Percentiles rank a stretch among this genome's conserved stretches.
Evolutionary conservation across 306 rosid species (phyloP).

Genomic region (Corylus americana): DNA sequence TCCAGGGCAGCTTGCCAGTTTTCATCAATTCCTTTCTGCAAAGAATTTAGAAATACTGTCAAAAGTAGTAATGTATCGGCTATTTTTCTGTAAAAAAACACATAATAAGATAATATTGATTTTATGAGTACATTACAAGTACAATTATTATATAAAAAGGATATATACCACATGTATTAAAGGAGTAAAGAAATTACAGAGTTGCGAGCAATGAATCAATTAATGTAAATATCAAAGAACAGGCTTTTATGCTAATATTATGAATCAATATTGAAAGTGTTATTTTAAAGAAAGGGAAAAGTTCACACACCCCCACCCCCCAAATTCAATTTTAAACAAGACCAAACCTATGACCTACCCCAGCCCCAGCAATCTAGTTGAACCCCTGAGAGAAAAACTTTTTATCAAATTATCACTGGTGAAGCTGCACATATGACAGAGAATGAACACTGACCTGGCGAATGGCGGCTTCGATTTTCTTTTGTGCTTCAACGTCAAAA

Average conservation of each 20-base stretch:
- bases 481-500: slow-evolving; percentile 96
- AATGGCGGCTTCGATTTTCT: slow-evolving; percentile 96
- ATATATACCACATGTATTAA: background rate
- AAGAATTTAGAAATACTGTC: slow-evolving; percentile 15
- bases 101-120: background rate
- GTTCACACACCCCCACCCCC: background rate
- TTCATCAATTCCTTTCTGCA: slow-evolving; percentile 97
- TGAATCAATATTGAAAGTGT: background rate
- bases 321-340: background rate
- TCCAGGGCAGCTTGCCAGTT: slow-evolving; percentile 99
- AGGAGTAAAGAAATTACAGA: background rate
- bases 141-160: background rate
- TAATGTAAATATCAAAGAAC: background rate
- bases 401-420: background rate
- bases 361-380: background rate
- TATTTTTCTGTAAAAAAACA: background rate
- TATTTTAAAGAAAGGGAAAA: background rate
- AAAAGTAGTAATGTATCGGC: slow-evolving; percentile 8
- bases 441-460: slow-evolving; percentile 63
- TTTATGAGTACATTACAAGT: background rate
- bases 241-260: background rate
- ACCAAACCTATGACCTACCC: background rate
- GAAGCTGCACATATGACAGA: background rate
- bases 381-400: background rate
- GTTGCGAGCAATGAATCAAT: background rate